Percentiles rank a stretch among this genome's conserved stretches.
phyloP scores from a whole-genome alignment of 1,139 yeast genomes.

The Lodderomyces parapsilosis region DNA sequence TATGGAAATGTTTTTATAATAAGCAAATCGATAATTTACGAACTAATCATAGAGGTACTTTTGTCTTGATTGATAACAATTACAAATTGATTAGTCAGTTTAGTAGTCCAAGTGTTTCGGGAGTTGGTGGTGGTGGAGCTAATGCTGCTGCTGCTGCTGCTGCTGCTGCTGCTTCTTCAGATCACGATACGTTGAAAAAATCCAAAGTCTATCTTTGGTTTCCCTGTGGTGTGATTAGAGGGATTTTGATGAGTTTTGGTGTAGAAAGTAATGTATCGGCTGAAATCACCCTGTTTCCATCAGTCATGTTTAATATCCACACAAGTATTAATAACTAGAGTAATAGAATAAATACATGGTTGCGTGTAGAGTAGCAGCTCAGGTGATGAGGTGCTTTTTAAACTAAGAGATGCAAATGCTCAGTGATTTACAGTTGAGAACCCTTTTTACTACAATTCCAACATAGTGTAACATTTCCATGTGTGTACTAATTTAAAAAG shows the following conservation, averaged over 20 bases:
- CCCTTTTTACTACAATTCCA: too few species aligned
- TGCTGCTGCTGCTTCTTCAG: slow-evolving; percentile 6
- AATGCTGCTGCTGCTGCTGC: background rate
- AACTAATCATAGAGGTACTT: slow-evolving; percentile 88
- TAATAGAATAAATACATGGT: too few species aligned
- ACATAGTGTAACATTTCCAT: too few species aligned
- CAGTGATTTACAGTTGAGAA: too few species aligned
- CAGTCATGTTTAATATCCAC: slow-evolving; percentile 71
- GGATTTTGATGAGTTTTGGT: slow-evolving; percentile 72
- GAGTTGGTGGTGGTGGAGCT: slow-evolving; percentile 27
- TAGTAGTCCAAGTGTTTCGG: slow-evolving; percentile 48
- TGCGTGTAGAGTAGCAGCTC: too few species aligned
- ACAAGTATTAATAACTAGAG: slow-evolving; percentile 36
- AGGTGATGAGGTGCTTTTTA: too few species aligned
- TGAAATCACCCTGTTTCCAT: slow-evolving; percentile 64
- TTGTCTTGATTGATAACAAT: slow-evolving; percentile 69
- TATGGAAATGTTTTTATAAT: slow-evolving; percentile 76
- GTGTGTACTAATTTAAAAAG: too few species aligned
- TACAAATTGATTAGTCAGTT: slow-evolving; percentile 58
- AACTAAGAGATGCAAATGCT: too few species aligned
- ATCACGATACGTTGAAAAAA: slow-evolving; percentile 46
- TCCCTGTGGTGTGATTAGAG: slow-evolving; percentile 83
- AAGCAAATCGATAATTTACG: slow-evolving; percentile 90
- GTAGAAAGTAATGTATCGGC: slow-evolving; percentile 64
- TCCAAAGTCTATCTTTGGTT: slow-evolving; percentile 66